phyloP scores from a whole-genome alignment of 2,329 filamentous ascomycete species.

The Didymella arachidicola region DNA sequence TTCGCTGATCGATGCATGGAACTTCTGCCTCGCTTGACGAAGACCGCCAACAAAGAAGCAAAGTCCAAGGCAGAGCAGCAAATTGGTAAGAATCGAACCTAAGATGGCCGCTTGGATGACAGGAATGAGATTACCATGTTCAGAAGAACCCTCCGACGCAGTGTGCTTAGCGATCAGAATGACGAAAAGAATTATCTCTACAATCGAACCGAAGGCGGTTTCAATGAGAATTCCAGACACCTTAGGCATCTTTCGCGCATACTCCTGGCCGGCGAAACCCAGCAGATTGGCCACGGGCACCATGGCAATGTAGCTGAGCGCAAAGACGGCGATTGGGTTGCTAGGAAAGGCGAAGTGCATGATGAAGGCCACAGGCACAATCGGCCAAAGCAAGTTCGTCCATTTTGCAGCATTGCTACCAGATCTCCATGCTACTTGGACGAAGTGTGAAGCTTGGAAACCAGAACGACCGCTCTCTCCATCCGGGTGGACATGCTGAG shows the following conservation, averaged over 20 bases:
- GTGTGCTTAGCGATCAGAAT: slow-evolving; percentile 67
- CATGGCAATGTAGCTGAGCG: slow-evolving; percentile 77
- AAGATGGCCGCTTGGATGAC: slow-evolving; percentile 86
- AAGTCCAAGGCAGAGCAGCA: slow-evolving; percentile 78
- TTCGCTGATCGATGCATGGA: slow-evolving; percentile 79
- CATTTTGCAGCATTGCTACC: slow-evolving; percentile 69
- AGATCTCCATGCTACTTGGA: slow-evolving; percentile 69
- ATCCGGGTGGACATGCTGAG: slow-evolving; percentile 53
- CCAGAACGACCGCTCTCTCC: slow-evolving; percentile 75
- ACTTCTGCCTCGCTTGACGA: slow-evolving; percentile 70
- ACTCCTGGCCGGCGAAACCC: slow-evolving; percentile 74
- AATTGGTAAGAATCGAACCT: slow-evolving; percentile 81
- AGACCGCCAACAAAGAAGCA: slow-evolving; percentile 84
- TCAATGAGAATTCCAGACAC: slow-evolving; percentile 70
- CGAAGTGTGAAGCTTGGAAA: slow-evolving; percentile 68
- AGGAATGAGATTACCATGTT: slow-evolving; percentile 55
- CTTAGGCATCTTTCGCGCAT: slow-evolving; percentile 76
- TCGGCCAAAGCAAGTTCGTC: slow-evolving; percentile 77
- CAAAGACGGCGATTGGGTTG: slow-evolving; percentile 69
- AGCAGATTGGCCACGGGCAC: slow-evolving; percentile 77
- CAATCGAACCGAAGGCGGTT: slow-evolving; percentile 70
- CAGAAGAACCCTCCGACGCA: slow-evolving; percentile 51
- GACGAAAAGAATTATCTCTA: slow-evolving; percentile 84
- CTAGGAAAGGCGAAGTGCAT: slow-evolving; percentile 63
- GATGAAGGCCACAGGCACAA: slow-evolving; percentile 73